phyloP scores from a whole-genome alignment of 169 alveolate species.

The Plasmodium gallinaceum region DNA sequence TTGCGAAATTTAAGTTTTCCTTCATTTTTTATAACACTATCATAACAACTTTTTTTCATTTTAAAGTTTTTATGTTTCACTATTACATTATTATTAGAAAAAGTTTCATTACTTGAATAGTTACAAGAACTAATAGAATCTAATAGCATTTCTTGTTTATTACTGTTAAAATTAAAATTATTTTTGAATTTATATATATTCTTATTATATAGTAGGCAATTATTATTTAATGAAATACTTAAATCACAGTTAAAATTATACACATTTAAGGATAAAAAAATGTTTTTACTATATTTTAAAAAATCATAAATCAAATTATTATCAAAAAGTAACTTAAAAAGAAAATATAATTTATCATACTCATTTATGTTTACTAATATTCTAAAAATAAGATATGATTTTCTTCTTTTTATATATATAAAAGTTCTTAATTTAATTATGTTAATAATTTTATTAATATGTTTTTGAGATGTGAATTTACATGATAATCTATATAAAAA shows the following conservation, averaged over 20 bases:
- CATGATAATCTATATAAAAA: slow-evolving; percentile 51
- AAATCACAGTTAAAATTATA: slow-evolving; percentile 45
- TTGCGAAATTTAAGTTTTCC: not conserved
- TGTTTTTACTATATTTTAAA: slow-evolving; percentile 45
- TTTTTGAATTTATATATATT: slow-evolving; percentile 5
- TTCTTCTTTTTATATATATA: slow-evolving; percentile 28
- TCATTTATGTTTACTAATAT: slow-evolving; percentile 50
- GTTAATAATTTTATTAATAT: slow-evolving; percentile 5
- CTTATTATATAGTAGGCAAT: slow-evolving; percentile 30
- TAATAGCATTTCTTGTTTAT: not conserved
- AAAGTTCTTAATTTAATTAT: slow-evolving; percentile 25
- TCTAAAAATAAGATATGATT: slow-evolving; percentile 27
- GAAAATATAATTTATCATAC: slow-evolving; percentile 46
- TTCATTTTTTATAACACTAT: no score
- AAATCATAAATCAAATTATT: slow-evolving; percentile 13
- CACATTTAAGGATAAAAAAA: slow-evolving; percentile 38
- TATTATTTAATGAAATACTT: slow-evolving; percentile 41
- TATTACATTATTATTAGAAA: not conserved
- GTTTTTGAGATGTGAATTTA: slow-evolving; percentile 36
- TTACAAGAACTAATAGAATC: not conserved
- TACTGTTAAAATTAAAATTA: not conserved
- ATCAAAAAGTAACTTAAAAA: slow-evolving; percentile 35
- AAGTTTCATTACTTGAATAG: not conserved
- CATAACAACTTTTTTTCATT: not conserved
- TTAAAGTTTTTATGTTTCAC: not conserved